These are phyloP conservation scores for Plantago coronopus DNA, from an alignment of 305 asterid species.

Conservation along the genomic window DNA sequence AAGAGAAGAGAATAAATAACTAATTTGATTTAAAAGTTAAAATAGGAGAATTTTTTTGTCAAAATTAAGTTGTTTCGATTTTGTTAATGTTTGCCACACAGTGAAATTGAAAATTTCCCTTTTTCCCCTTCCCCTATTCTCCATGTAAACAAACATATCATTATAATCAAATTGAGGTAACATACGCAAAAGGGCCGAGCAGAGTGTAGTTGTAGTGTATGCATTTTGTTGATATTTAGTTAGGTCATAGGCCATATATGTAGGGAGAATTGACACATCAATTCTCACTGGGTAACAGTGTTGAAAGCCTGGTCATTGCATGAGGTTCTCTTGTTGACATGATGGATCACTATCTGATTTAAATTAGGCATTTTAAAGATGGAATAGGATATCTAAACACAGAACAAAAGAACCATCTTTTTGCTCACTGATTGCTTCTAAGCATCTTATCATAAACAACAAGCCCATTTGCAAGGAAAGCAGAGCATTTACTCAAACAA, in stretches of 20 bases:
- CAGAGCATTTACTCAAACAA: slow-evolving; percentile 13
- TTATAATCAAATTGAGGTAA: too few relatives aligned
- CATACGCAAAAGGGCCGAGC: too few relatives aligned
- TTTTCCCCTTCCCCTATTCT: too few relatives aligned
- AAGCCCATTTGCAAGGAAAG: slow-evolving; percentile 24
- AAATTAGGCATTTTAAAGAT: slow-evolving; percentile 22
- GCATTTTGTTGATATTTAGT: too few relatives aligned
- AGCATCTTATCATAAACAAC: slow-evolving; percentile 46
- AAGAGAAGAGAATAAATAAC: too few relatives aligned
- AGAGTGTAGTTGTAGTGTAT: too few relatives aligned
- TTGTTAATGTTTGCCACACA: too few relatives aligned
- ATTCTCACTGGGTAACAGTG: neutral
- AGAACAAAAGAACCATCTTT: slow-evolving; percentile 24
- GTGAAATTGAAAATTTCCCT: too few relatives aligned
- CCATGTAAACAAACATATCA: too few relatives aligned
- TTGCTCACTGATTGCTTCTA: slow-evolving; percentile 40
- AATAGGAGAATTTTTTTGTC: too few relatives aligned
- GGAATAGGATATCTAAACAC: slow-evolving; percentile 32
- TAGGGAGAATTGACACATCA: slow-evolving; percentile 1
- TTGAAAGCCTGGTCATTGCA: slow-evolving; percentile 17
- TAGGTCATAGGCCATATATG: neutral
- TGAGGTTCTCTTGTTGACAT: slow-evolving; percentile 22
- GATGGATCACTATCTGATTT: slow-evolving; percentile 21
- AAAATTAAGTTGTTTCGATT: too few relatives aligned
- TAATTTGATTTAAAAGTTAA: too few relatives aligned